Evolutionary conservation across 2,329 filamentous ascomycete genomes (phyloP), one percentile per base, ranked within the genome.

Genomic region (Neurospora crassa): DNA sequence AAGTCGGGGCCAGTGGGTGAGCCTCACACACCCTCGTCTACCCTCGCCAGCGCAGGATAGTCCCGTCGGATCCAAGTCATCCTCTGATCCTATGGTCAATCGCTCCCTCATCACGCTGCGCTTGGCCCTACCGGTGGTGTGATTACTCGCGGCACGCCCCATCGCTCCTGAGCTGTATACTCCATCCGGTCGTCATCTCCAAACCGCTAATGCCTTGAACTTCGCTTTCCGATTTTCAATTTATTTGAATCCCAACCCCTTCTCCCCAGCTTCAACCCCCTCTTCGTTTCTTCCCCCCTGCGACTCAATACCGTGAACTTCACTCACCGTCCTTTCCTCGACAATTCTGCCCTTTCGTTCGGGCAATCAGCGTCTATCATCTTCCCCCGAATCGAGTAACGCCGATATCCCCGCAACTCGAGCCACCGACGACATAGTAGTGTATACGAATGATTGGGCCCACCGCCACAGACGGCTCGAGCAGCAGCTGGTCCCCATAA

Each of bases 391-490:
- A 34, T 34, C 53, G 24, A 63, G 53, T 37, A 11, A 63, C 53
- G 53, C 24, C 53, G 16, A 8, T 53, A 63, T 63, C 53, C 53
- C 53, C 53, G 53, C 53, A 63, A 63, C 29, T 63, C 53, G 53
- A 63, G 29, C 53, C 24, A 37, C 53, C 53, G 29, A 63, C 53
- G 53, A 34, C 29, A 63, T 63, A 63, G 14, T n/a, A 63, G 34
- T 40, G 47, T 71, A 67, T 68, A 67, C 69, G 71, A 71, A 74
- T 74, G 74, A 73, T 40, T 45, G 45, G 37, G 69, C 67, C 69
- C 71, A 68, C 40, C 53, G 24, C 74, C 69, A 67, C 73, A 69
- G 71, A 72, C 71, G 63, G 70, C 67, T 67, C 59, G 69, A 75
- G 71, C 71, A 71, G 70, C 41, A 67, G 41, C 29, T 63, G 47